phyloP scores from a whole-genome alignment of 2,329 filamentous ascomycete genomes.

The Fusarium udum region DNA sequence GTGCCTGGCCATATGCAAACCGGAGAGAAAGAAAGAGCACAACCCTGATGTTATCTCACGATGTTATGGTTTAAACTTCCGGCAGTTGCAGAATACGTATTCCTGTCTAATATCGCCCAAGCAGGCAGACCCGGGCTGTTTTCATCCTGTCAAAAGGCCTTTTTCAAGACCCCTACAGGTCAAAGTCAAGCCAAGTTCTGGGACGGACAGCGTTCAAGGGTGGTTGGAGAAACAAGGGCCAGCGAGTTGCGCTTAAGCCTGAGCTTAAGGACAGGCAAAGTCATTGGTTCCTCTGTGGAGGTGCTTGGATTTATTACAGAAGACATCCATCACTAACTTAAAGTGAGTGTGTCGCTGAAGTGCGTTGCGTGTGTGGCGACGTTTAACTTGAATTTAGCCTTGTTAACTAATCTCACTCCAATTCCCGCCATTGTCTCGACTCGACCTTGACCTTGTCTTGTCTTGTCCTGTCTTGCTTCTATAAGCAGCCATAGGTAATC shows the following conservation, averaged over 20 bases:
- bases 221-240: slow-evolving; percentile 28
- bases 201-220: slow-evolving; percentile 27
- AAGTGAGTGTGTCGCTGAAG: not conserved
- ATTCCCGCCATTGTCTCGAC: not conserved
- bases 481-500: not conserved
- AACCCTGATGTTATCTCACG: not conserved
- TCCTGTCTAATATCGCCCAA: slow-evolving; percentile 1
- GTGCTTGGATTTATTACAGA: slow-evolving; percentile 8
- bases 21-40: not conserved
- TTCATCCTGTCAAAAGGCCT: slow-evolving; percentile 1
- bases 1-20: not conserved
- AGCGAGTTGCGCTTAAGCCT: slow-evolving; percentile 28
- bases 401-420: slow-evolving; percentile 10
- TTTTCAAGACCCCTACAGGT: slow-evolving; percentile 14
- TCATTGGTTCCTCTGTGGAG: slow-evolving; percentile 6
- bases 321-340: not conserved
- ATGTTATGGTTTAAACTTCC: not conserved
- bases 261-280: slow-evolving; percentile 15
- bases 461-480: not conserved
- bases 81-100: slow-evolving; percentile 24
- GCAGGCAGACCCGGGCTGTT: slow-evolving; percentile 10
- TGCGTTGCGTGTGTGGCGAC: slow-evolving; percentile 27
- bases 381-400: slow-evolving; percentile 2
- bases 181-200: not conserved
- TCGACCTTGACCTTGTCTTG: not conserved